These are phyloP conservation scores for Coriaria nepalensis DNA, from an alignment of 306 rosid genomes.

Conservation along the genomic window DNA sequence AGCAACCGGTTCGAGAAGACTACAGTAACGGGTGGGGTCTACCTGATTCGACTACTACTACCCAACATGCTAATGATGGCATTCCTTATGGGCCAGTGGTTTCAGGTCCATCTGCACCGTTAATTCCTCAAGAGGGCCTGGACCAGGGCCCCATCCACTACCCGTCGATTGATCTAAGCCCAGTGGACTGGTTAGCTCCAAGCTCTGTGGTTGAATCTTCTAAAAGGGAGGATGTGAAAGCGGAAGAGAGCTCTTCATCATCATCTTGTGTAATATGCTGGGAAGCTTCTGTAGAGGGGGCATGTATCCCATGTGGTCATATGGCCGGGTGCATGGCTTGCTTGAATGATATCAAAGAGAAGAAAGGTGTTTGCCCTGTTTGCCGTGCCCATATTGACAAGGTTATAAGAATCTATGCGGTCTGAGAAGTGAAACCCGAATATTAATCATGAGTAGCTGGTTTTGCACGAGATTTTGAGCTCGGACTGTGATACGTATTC, in stretches of 20 bases:
- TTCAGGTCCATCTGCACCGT: slow-evolving; percentile 19
- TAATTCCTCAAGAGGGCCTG: slow-evolving; percentile 11
- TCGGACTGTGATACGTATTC: too few relatives aligned
- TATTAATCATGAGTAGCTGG: too few relatives aligned
- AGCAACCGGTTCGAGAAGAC: too few relatives aligned
- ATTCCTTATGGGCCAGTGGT: slow-evolving; percentile 1
- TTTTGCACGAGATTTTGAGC: too few relatives aligned
- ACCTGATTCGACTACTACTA: slow-evolving; percentile 4
- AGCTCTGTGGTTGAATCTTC: slow-evolving; percentile 5
- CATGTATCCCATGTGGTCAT: slow-evolving; percentile 17
- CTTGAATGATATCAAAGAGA: slow-evolving; percentile 15
- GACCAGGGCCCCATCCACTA: slow-evolving; percentile 12
- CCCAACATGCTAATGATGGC: background rate
- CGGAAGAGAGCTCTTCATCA: slow-evolving; percentile 8
- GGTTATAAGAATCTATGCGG: slow-evolving; percentile 13
- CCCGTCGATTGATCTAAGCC: slow-evolving; percentile 10
- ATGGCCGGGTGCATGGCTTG: slow-evolving; percentile 22
- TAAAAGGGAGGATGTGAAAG: background rate
- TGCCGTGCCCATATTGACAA: slow-evolving; percentile 13
- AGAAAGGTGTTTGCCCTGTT: slow-evolving; percentile 18
- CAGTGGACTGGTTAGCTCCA: slow-evolving; percentile 3
- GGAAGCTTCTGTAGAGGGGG: slow-evolving; percentile 14
- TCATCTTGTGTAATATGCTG: slow-evolving; percentile 16
- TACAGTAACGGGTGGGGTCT: too few relatives aligned
- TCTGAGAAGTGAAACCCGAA: slow-evolving; percentile 8